Conservation (phyloP, 2,329 filamentous ascomycete genomes). For the Diaporthe citrichinensis region DNA sequence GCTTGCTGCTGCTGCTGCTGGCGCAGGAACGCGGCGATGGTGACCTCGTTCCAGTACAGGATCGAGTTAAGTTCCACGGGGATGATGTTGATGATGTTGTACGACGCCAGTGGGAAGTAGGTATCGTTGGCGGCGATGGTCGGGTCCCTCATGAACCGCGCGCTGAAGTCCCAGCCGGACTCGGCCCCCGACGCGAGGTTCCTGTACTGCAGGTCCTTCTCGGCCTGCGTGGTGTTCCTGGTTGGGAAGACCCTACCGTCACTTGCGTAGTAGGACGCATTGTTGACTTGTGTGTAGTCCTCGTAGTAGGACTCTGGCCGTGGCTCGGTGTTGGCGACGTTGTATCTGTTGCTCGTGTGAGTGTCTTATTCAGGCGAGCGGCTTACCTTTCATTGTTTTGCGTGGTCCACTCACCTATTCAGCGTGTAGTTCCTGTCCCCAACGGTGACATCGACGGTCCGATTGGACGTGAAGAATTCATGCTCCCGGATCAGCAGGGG, state of each 20-base stretch:
- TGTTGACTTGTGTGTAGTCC: constrained; percentile 76
- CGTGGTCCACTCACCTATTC: constrained; percentile 61
- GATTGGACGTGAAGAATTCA: constrained; percentile 73
- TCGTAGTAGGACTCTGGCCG: constrained; percentile 77
- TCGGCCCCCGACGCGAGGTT: constrained; percentile 77
- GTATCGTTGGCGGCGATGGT: constrained; percentile 70
- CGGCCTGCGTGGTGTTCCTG: constrained; percentile 61
- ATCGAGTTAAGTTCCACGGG: constrained; percentile 79
- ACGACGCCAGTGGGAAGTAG: constrained; percentile 75
- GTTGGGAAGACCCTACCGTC: constrained; percentile 71
- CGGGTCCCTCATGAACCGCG: constrained; percentile 71
- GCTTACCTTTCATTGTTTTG: neutral
- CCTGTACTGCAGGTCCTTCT: constrained; percentile 68
- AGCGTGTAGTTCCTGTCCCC: constrained; percentile 65
- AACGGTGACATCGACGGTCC: constrained; percentile 66
- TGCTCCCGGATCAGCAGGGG: constrained; percentile 76
- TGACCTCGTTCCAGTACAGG: constrained; percentile 74
- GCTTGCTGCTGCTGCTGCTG: constrained; percentile 45
- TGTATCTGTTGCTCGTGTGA: constrained; percentile 57
- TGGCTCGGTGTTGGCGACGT: constrained; percentile 74
- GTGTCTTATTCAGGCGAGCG: neutral
- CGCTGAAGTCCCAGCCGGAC: constrained; percentile 75
- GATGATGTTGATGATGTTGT: constrained; percentile 71
- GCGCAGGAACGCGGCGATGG: constrained; percentile 69
- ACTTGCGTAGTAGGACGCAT: constrained; percentile 71